These are phyloP conservation scores for Ehretia macrophylla DNA, from an alignment of 257 asterid species.

Conservation along the genomic window DNA sequence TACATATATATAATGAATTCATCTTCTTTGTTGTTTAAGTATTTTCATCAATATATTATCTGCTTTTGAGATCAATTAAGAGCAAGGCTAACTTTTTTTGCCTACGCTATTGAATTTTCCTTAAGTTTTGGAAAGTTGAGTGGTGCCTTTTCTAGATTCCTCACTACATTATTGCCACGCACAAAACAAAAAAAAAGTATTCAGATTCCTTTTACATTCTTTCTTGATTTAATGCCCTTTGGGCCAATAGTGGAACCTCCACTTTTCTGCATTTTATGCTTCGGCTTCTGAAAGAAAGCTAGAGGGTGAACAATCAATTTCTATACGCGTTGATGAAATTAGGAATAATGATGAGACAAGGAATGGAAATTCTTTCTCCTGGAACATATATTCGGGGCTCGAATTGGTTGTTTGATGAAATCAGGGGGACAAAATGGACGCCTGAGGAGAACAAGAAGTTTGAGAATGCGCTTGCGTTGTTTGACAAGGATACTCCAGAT, in stretches of 20 bases:
- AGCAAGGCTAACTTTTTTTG: background rate
- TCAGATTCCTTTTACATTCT: slow-evolving; percentile 43
- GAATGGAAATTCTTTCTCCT: slow-evolving; percentile 45
- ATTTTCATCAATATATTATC: no score
- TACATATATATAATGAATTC: background rate
- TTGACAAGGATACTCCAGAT: slow-evolving; percentile 79
- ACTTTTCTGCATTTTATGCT: slow-evolving; percentile 16
- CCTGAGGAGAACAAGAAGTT: slow-evolving; percentile 71
- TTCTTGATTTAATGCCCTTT: slow-evolving; percentile 23
- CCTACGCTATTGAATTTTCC: slow-evolving; percentile 29
- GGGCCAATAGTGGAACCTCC: slow-evolving; percentile 21
- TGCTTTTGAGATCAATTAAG: no score
- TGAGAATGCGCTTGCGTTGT: slow-evolving; percentile 74
- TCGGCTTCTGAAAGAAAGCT: background rate
- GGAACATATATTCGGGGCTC: slow-evolving; percentile 31
- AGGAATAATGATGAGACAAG: slow-evolving; percentile 40
- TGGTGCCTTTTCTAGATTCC: slow-evolving; percentile 61
- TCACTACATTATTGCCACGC: slow-evolving; percentile 29
- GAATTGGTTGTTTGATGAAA: slow-evolving; percentile 55
- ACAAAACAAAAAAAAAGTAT: slow-evolving; percentile 21
- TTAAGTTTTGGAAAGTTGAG: slow-evolving; percentile 49
- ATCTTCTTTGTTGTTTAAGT: no score
- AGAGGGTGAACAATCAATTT: background rate
- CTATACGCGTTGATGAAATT: background rate
- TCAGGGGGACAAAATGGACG: slow-evolving; percentile 50